These are phyloP conservation scores for Candida freyschussii DNA, from an alignment of 1,139 yeast genomes.

Conservation along the genomic window DNA sequence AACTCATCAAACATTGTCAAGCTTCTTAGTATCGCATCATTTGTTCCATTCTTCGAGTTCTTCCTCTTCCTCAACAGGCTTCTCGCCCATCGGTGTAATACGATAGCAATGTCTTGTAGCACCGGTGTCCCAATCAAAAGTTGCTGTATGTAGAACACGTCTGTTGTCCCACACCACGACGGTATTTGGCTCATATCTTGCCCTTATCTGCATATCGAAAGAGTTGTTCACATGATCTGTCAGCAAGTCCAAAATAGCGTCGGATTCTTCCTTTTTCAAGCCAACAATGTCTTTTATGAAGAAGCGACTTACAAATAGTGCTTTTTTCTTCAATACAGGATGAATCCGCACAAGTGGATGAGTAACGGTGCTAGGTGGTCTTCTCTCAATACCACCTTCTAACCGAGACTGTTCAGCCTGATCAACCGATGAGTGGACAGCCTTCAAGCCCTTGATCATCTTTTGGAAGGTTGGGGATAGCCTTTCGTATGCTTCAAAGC, in stretches of 20 bases:
- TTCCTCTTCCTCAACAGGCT: conserved; percentile 23
- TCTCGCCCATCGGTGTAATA: conserved; percentile 55
- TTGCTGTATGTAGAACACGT: conserved; percentile 58
- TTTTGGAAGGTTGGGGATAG: conserved; percentile 57
- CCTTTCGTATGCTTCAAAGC: conserved; percentile 63
- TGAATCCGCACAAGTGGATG: conserved; percentile 69
- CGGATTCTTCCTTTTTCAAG: conserved; percentile 60
- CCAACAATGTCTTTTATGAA: conserved; percentile 62
- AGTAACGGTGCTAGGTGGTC: conserved; percentile 51
- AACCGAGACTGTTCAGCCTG: conserved; percentile 55
- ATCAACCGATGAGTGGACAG: conserved; percentile 62
- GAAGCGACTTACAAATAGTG: conserved; percentile 53
- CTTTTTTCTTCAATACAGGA: conserved; percentile 62
- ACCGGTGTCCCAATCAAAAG: conserved; percentile 55
- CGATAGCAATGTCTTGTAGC: conserved; percentile 63
- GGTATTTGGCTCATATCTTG: conserved; percentile 53
- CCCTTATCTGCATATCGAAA: conserved; percentile 52
- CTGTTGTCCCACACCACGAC: conserved; percentile 74
- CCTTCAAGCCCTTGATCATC: conserved; percentile 52
- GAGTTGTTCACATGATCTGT: conserved; percentile 45
- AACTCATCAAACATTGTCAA: conserved; percentile 1
- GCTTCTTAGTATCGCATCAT: conserved; percentile 4
- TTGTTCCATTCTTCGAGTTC: conserved; percentile 22
- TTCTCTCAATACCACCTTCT: conserved; percentile 59
- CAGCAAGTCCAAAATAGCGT: conserved; percentile 48